Evolutionary conservation across 768 basidiomycete species (phyloP), one percentile per base, ranked within the genome.

Genomic region (Suillus tomentosus): DNA sequence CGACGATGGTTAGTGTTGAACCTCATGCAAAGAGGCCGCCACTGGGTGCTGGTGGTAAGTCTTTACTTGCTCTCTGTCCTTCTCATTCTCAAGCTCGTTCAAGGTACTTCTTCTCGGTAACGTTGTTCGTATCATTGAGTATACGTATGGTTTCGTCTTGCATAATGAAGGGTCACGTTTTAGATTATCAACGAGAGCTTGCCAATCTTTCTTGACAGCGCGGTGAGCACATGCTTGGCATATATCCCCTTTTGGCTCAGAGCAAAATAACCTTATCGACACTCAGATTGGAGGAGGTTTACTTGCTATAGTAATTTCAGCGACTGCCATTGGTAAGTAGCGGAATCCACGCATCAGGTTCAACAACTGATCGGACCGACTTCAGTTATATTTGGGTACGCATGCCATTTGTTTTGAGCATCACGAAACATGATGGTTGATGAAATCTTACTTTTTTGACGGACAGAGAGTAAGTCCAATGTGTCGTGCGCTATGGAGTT

Each of bases 1-100:
- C 19, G 39, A 50, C 60, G 45, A 57, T 22, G 6, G 31, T 27
- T 37, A 88, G 87, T 88, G 22, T 75, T 88, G 45, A 72, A 72
- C 9, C 74, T 88, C 19, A 82, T 89, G 82, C 74, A 79, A 45
- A 84, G 80, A 66, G 91, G 92, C 0, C 84, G 93, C 6, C 94
- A 95, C 74, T 95, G 96, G 96, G 94, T 98, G 15, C 84, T 99
- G 9, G 96, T 97, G 59, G 95, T 94, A 71, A 61, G 81, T 54
- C 5, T n/a, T n/a, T 36, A 54, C 31, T n/a, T n/a, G 53, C 34
- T 54, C 19, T 54, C 34, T 13, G n/a, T 19, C 39, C 2, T 14
- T 77, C 62, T 60, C 50, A 70, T 19, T 64, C 45, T 5, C 37
- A 0, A 34, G 58, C 39, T 24, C 5, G n/a, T 13, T 6, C 11